Percentiles rank a stretch among this genome's conserved stretches.
Conservation (phyloP, 2,329 filamentous ascomycete species). For the Lachnellula cervina region DNA sequence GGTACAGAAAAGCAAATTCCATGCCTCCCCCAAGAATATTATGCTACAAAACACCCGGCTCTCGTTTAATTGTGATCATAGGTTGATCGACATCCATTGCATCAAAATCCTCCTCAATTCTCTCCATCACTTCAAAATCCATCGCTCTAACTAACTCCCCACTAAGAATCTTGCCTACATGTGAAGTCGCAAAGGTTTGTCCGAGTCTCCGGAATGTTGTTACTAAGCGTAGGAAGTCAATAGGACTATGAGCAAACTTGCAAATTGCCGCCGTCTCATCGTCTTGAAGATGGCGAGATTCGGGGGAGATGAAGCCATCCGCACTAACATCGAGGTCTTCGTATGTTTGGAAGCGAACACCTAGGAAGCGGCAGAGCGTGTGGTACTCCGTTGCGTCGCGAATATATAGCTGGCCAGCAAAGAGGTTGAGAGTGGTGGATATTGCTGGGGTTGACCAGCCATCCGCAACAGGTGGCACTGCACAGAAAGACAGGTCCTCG, state of each 20-base stretch:
- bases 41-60: background rate
- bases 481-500: constrained; percentile 43
- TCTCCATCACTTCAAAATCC: constrained; percentile 1
- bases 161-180: constrained; percentile 40
- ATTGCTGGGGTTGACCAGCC: constrained; percentile 16
- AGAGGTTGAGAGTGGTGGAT: constrained; percentile 54
- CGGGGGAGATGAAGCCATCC: constrained; percentile 33
- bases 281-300: constrained; percentile 6
- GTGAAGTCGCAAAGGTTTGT: constrained; percentile 38
- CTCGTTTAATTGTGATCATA: constrained; percentile 1
- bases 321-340: constrained; percentile 17
- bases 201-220: constrained; percentile 34
- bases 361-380: constrained; percentile 46
- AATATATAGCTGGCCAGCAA: constrained; percentile 65
- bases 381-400: constrained; percentile 49
- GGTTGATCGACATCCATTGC: constrained; percentile 10
- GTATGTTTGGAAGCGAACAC: constrained; percentile 36
- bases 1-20: background rate
- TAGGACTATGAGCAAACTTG: constrained; percentile 36
- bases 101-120: constrained; percentile 3
- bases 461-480: constrained; percentile 27
- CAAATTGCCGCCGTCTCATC: constrained; percentile 5
- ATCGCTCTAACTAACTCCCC: constrained; percentile 30
- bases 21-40: background rate
- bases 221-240: constrained; percentile 38